phyloP scores from a whole-genome alignment of 2,329 filamentous ascomycete genomes.

The Aspergillus ustus region DNA sequence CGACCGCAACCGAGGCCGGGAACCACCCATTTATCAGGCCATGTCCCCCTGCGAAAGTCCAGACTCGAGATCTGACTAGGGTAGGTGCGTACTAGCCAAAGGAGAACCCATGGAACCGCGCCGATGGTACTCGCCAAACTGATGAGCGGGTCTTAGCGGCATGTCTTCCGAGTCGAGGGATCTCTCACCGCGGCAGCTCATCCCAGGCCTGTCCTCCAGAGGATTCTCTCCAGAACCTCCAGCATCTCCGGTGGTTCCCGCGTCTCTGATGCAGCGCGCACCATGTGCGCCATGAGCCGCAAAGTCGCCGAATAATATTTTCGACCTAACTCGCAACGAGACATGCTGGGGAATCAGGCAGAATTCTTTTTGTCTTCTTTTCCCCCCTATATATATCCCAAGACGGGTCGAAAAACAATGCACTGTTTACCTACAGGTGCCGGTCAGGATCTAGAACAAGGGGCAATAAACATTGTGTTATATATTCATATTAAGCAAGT shows the following conservation, averaged over 20 bases:
- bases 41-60: not conserved
- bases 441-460: not conserved
- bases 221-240: not conserved
- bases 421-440: not conserved
- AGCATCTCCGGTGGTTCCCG: not conserved
- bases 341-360: not conserved
- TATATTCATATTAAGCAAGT: not conserved
- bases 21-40: not conserved
- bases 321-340: not conserved
- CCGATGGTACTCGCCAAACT: not conserved
- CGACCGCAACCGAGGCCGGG: not conserved
- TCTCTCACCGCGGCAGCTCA: not conserved
- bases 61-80: not conserved
- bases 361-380: not conserved
- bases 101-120: not conserved
- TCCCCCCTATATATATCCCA: no score
- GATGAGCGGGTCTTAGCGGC: not conserved
- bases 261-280: not conserved
- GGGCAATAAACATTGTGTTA: not conserved
- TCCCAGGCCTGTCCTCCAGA: not conserved
- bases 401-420: no score
- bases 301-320: not conserved
- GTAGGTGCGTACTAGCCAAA: not conserved
- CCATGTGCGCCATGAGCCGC: not conserved
- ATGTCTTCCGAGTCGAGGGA: constrained; percentile 2